Conservation (phyloP, 2,329 filamentous ascomycete species). For the Celoporthe dispersa region DNA sequence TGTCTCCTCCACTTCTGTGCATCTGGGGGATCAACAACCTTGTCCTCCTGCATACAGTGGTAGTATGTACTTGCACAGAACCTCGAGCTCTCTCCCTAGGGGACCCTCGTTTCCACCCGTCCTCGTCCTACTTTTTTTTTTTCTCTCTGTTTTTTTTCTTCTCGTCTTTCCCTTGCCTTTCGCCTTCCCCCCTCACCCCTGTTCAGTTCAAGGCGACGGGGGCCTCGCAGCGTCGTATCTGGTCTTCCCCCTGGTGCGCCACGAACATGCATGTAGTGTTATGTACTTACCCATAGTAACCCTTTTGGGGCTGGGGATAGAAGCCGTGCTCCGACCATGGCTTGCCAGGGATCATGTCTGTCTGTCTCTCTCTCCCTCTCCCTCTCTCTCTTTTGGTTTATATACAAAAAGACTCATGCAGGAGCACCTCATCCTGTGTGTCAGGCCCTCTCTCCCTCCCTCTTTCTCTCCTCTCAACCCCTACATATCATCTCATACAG, state of each 20-base stretch:
- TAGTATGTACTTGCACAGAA: not conserved
- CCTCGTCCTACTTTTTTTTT: not conserved
- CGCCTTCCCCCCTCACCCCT: not conserved
- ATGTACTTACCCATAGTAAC: not conserved
- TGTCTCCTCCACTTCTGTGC: constrained; percentile 17
- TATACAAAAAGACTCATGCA: constrained; percentile 19
- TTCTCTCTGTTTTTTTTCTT: not conserved
- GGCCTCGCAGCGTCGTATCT: constrained; percentile 11
- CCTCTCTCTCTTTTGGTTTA: constrained; percentile 6
- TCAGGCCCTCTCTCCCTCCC: not conserved
- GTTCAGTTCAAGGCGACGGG: constrained; percentile 10
- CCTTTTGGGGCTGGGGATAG: constrained; percentile 13
- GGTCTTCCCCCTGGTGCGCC: constrained; percentile 19
- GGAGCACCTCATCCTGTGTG: constrained; percentile 17
- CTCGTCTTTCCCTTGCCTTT: constrained; percentile 10
- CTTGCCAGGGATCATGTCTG: constrained; percentile 17
- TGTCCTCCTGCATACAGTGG: constrained; percentile 14
- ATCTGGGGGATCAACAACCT: constrained; percentile 27
- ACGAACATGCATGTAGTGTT: constrained; percentile 15
- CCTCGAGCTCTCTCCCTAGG: constrained; percentile 20
- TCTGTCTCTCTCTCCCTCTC: constrained; percentile 11
- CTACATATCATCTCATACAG: not conserved
- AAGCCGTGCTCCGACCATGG: constrained; percentile 22
- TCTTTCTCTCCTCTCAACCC: not conserved
- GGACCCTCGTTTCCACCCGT: not conserved